These are phyloP conservation scores for Penicillium sp. DNA, from an alignment of 2,329 filamentous ascomycete genomes.

Conservation along the genomic window DNA sequence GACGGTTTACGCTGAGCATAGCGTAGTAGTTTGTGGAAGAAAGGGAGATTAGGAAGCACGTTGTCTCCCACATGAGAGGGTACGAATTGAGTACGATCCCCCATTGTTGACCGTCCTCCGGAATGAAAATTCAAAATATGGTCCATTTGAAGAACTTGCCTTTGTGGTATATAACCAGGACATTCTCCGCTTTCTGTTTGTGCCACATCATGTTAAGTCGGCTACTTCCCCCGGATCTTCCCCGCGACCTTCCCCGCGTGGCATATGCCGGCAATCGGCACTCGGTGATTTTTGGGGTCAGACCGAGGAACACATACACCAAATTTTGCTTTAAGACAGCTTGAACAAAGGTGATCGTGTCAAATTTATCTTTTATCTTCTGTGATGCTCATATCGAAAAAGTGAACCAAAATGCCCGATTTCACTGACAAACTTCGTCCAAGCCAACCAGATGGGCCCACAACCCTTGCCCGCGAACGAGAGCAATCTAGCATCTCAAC, in stretches of 20 bases:
- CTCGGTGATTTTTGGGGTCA: constrained; percentile 12
- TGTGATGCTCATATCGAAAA: not conserved
- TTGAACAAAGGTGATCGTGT: too few relatives aligned
- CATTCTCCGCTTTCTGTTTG: not conserved
- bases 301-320: not conserved
- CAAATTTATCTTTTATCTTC: fast-evolving
- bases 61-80: constrained; percentile 30
- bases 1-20: constrained; percentile 28
- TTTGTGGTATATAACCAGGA: not conserved
- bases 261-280: constrained; percentile 18
- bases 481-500: constrained; percentile 45
- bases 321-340: not conserved
- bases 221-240: constrained; percentile 16
- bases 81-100: constrained; percentile 26
- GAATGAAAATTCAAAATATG: not conserved
- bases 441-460: constrained; percentile 46
- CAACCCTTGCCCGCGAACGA: constrained; percentile 49
- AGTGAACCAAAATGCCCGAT: constrained; percentile 42
- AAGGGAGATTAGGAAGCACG: constrained; percentile 33
- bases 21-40: constrained; percentile 35
- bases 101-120: constrained; percentile 9
- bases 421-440: constrained; percentile 53
- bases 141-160: not conserved
- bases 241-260: constrained; percentile 14
- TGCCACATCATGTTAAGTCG: constrained; percentile 7